Conservation (phyloP, 148 eudicot genomes). For the Arctostaphylos glauca region DNA sequence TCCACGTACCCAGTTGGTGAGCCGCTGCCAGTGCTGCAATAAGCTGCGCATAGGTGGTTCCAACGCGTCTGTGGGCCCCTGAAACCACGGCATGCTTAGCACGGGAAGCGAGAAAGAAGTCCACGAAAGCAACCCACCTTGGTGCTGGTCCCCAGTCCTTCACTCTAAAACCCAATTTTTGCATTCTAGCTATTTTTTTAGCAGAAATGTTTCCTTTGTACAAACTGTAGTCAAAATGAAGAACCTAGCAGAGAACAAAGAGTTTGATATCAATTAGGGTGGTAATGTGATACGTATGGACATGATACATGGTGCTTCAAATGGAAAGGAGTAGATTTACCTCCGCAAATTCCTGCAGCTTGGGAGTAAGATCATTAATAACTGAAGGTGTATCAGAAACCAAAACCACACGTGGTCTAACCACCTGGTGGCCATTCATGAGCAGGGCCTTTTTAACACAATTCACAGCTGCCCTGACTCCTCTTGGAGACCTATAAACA, state of each 20-base stretch:
- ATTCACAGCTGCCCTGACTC: constrained; percentile 64
- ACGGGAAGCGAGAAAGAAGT: constrained; percentile 85
- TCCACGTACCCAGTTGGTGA: constrained; percentile 48
- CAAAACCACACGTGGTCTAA: constrained; percentile 60
- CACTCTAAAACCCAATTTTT: constrained; percentile 46
- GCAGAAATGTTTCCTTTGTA: constrained; percentile 54
- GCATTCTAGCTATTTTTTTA: constrained; percentile 19
- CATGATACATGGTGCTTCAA: not conserved
- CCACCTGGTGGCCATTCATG: constrained; percentile 25
- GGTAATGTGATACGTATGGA: not conserved
- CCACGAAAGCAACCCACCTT: constrained; percentile 96
- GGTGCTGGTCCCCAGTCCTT: constrained; percentile 98
- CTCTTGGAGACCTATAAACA: constrained; percentile 52
- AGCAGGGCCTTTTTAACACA: constrained; percentile 55
- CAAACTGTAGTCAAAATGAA: constrained; percentile 66
- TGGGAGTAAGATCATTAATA: constrained; percentile 46
- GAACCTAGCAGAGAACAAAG: constrained; percentile 40
- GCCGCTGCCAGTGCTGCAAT: constrained; percentile 84
- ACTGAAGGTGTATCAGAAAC: constrained; percentile 83
- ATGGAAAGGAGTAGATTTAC: constrained; percentile 28
- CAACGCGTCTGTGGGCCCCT: constrained; percentile 86
- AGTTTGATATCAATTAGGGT: not conserved
- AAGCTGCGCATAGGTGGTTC: constrained; percentile 87
- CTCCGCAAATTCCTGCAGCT: constrained; percentile 61
- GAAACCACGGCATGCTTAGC: constrained; percentile 79